Conservation (phyloP, 139 green algal genomes). For the Micromonas commoda region DNA sequence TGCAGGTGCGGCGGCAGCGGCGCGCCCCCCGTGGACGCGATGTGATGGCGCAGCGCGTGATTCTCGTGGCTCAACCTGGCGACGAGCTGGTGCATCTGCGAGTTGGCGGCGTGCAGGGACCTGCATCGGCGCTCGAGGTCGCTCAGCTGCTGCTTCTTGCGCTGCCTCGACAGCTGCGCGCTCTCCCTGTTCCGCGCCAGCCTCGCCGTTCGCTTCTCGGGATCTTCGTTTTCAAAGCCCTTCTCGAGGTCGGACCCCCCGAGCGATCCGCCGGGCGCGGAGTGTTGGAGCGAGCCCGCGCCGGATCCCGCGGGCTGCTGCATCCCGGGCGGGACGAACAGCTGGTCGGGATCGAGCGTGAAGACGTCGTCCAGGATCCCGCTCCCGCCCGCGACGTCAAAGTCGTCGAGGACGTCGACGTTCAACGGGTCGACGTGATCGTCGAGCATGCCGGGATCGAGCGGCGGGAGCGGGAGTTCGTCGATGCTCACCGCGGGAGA, state of each 20-base stretch:
- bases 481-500: no score
- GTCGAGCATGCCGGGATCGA: background rate
- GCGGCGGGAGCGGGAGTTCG: no score
- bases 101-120: slow-evolving; percentile 41
- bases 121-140: slow-evolving; percentile 48
- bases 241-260: background rate
- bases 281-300: no score
- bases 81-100: slow-evolving; percentile 45
- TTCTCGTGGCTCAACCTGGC: slow-evolving; percentile 56
- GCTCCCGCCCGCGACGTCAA: background rate
- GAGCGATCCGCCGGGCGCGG: no score
- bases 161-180: slow-evolving; percentile 57
- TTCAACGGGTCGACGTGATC: background rate
- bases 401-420: background rate
- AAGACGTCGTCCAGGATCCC: background rate
- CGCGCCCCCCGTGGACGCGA: slow-evolving; percentile 23
- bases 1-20: no score
- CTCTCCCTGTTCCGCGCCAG: slow-evolving; percentile 63
- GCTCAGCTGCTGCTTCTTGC: slow-evolving; percentile 60
- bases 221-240: background rate
- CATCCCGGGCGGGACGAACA: background rate
- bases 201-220: slow-evolving; percentile 40
- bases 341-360: no score
- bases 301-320: no score
- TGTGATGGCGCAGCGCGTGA: slow-evolving; percentile 45